Evolutionary conservation across 1,284 basidiomycete genomes (phyloP).

Genomic region (Puccinia brachypodii): DNA sequence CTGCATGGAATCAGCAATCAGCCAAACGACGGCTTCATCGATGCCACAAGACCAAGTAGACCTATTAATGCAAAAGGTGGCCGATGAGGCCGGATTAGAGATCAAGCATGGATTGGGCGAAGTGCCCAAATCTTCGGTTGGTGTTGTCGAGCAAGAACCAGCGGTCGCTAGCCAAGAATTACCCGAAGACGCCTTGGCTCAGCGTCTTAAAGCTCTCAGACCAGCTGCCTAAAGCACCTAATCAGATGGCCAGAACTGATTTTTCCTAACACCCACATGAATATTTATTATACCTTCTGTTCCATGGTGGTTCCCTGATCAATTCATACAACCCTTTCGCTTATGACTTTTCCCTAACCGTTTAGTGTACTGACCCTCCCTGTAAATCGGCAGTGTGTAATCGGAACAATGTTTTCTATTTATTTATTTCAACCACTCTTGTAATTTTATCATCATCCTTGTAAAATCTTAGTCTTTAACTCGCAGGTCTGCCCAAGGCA

Average conservation of each 20-base stretch:
- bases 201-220: constrained; percentile 74
- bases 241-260: background rate
- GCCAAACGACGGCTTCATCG: constrained; percentile 83
- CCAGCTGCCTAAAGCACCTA: constrained; percentile 61
- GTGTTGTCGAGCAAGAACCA: constrained; percentile 55
- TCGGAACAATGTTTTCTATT: background rate
- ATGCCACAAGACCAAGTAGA: constrained; percentile 99
- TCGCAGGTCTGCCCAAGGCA: background rate
- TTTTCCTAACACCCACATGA: background rate
- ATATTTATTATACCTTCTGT: constrained; percentile 12
- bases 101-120: constrained; percentile 82
- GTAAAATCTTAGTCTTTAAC: background rate
- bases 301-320: background rate
- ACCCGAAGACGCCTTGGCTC: constrained; percentile 77
- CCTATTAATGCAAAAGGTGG: constrained; percentile 83
- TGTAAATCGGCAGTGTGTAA: constrained; percentile 1
- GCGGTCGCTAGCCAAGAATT: constrained; percentile 55
- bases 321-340: background rate
- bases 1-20: constrained; percentile 98
- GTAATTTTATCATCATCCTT: constrained; percentile 17
- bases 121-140: constrained; percentile 53
- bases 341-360: background rate
- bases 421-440: background rate
- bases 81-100: constrained; percentile 96
- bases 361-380: background rate